These are phyloP conservation scores for Aspergillus amoenus DNA, from an alignment of 2,329 filamentous ascomycete genomes.

Conservation along the genomic window DNA sequence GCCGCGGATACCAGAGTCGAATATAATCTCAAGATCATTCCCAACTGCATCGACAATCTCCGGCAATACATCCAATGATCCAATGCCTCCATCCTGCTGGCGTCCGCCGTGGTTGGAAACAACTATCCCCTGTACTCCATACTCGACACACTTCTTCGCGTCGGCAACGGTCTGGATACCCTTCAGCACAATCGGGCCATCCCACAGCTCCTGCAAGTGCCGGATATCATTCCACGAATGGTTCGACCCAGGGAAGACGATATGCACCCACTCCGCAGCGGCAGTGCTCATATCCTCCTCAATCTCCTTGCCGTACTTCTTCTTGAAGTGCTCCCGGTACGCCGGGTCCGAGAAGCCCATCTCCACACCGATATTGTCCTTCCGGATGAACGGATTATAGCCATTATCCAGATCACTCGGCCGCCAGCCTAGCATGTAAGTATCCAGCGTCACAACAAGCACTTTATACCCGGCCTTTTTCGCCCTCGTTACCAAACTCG, in stretches of 20 bases:
- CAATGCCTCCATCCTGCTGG: conserved; percentile 3
- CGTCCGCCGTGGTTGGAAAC: conserved; percentile 6
- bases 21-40: conserved; percentile 4
- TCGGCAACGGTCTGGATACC: conserved; percentile 1
- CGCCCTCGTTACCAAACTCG: conserved; percentile 60
- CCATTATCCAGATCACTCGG: conserved; percentile 63
- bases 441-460: conserved; percentile 71
- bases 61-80: not conserved
- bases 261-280: conserved; percentile 51
- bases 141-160: not conserved
- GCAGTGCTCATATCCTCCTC: conserved; percentile 51
- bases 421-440: conserved; percentile 66
- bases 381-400: conserved; percentile 42
- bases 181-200: conserved; percentile 6
- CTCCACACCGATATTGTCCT: conserved; percentile 50
- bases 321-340: conserved; percentile 55
- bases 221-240: conserved; percentile 61
- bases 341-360: conserved; percentile 66
- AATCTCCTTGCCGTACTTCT: conserved; percentile 39
- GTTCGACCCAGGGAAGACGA: conserved; percentile 53
- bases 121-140: not conserved
- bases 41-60: conserved; percentile 6
- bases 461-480: conserved; percentile 61
- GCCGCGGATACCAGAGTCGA: conserved; percentile 3
- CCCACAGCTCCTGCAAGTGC: conserved; percentile 55